phyloP scores from a whole-genome alignment of 2,329 filamentous ascomycete genomes.

The Arthrobotrys pseudoclavata region DNA sequence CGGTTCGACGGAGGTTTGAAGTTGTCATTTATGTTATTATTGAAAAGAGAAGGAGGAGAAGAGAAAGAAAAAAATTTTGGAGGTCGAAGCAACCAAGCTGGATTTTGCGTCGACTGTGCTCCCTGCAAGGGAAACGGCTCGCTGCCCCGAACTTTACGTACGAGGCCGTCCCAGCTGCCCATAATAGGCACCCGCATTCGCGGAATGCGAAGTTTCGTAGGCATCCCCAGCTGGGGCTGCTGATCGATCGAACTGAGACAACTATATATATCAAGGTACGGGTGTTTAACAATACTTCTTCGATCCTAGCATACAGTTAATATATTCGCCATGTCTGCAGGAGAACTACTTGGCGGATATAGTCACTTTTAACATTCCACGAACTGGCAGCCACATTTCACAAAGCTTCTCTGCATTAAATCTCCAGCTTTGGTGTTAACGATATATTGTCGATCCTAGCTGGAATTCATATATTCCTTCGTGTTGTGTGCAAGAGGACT shows the following conservation, averaged over 20 bases:
- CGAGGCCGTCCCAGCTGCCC: slow-evolving; percentile 14
- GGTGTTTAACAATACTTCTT: background rate
- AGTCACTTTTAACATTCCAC: background rate
- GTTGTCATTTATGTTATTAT: background rate
- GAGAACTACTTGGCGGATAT: slow-evolving; percentile 7
- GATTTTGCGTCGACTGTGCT: slow-evolving; percentile 7
- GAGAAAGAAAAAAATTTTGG: background rate
- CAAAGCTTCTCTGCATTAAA: background rate
- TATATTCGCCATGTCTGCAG: slow-evolving; percentile 15
- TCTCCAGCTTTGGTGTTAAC: background rate
- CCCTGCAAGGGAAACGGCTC: slow-evolving; percentile 22
- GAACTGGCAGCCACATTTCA: background rate
- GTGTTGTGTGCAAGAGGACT: slow-evolving; percentile 12
- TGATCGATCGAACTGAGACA: slow-evolving; percentile 14
- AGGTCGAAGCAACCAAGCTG: slow-evolving; percentile 6
- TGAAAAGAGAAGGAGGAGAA: slow-evolving; percentile 21
- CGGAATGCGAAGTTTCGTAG: slow-evolving; percentile 25
- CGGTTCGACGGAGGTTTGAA: background rate
- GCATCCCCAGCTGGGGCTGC: slow-evolving; percentile 16
- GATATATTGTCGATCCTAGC: background rate
- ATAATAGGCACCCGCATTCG: slow-evolving; percentile 8
- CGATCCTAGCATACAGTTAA: background rate
- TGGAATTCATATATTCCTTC: background rate
- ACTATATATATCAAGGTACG: slow-evolving; percentile 18
- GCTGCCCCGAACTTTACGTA: slow-evolving; percentile 27